These are phyloP conservation scores for Arachis stenosperma DNA, from an alignment of 306 rosid species.

Conservation along the genomic window DNA sequence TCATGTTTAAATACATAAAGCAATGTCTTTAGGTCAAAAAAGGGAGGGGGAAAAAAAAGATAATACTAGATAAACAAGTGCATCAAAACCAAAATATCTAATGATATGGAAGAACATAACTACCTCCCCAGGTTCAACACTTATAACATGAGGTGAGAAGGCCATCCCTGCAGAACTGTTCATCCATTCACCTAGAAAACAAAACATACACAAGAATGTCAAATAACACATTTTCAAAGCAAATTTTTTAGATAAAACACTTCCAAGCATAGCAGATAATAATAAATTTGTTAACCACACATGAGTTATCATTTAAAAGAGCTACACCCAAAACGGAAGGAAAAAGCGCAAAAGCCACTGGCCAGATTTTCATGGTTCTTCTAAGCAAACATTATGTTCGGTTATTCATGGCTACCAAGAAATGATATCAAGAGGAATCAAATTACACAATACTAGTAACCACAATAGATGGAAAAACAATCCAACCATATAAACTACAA, in stretches of 20 bases:
- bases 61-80: background rate
- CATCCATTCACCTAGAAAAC: slow-evolving; percentile 92
- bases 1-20: background rate
- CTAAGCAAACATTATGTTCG: background rate
- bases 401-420: slow-evolving; percentile 7
- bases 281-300: slow-evolving; percentile 3
- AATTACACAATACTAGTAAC: slow-evolving; percentile 7
- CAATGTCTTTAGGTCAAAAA: background rate
- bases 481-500: no score
- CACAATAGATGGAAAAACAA: no score
- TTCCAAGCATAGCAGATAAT: slow-evolving; percentile 19
- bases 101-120: slow-evolving; percentile 29
- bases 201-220: slow-evolving; percentile 27
- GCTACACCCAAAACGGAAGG: background rate
- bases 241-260: background rate
- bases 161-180: slow-evolving; percentile 93
- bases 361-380: background rate
- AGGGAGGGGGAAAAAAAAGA: background rate
- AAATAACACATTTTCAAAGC: background rate
- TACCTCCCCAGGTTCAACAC: slow-evolving; percentile 83
- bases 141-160: slow-evolving; percentile 92
- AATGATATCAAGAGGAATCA: slow-evolving; percentile 21
- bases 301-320: background rate
- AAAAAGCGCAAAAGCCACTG: background rate
- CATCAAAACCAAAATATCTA: slow-evolving; percentile 23